Conservation (phyloP, 768 basidiomycete species). For the Agaricus sinodeliciosus region DNA sequence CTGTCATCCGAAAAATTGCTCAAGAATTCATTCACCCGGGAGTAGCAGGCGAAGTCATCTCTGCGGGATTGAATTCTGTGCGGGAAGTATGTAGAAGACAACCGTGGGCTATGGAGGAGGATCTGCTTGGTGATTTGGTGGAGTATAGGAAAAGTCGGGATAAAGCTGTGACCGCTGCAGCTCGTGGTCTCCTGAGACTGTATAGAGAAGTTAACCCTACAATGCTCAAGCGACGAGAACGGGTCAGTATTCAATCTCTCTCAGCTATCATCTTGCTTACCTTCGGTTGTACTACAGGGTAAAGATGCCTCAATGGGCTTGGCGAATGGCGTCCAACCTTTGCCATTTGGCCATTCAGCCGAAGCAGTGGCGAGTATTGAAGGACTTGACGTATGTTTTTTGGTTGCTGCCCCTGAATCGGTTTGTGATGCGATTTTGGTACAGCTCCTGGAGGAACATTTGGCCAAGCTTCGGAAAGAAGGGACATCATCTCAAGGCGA, state of each 20-base stretch:
- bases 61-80: constrained; percentile 94
- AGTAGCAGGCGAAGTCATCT: constrained; percentile 90
- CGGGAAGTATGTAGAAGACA: constrained; percentile 92
- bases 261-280: neutral
- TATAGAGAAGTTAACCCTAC: constrained; percentile 96
- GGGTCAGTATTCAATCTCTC: constrained; percentile 39
- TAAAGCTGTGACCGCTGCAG: constrained; percentile 87
- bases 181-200: constrained; percentile 79
- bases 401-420: neutral
- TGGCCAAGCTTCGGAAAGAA: constrained; percentile 65
- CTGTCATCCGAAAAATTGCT: constrained; percentile 86
- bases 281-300: constrained; percentile 43
- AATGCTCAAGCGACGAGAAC: constrained; percentile 82
- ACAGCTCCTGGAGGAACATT: constrained; percentile 85
- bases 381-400: constrained; percentile 66
- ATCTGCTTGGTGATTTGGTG: constrained; percentile 84
- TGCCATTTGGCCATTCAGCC: constrained; percentile 78
- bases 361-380: constrained; percentile 82
- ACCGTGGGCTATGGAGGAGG: constrained; percentile 96
- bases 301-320: constrained; percentile 85
- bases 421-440: neutral
- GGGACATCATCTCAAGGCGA: constrained; percentile 25
- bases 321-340: constrained; percentile 51
- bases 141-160: constrained; percentile 95
- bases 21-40: constrained; percentile 97